Base-by-base conservation (phyloP, 176 grass and related monocot genomes). In the Aechmea fasciata region DNA sequence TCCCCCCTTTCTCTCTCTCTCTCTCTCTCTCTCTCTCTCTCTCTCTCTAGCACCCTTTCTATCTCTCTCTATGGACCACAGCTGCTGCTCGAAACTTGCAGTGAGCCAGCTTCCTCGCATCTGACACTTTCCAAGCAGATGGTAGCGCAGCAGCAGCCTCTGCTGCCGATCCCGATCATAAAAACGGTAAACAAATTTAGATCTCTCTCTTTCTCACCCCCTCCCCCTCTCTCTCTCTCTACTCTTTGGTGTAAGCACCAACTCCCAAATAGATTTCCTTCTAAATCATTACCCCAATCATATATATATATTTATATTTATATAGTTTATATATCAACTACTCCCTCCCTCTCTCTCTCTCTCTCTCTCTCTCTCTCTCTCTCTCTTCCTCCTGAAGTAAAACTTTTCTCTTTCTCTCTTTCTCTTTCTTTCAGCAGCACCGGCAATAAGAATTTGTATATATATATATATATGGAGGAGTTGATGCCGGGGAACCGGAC, bases 241-340 rank as follows among this genome's bases (percentile, higher is more conserved):
- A 23, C 22, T 23, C 22, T 15, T 63, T 10, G 47, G 47, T 22
- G 52, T 20, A 71, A 75, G 79, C 71, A 71, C 66, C 62, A 78
- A 66, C 52, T 82, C 57, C 79, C 65, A 86, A 86, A 70, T 48
- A 78, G 75, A 75, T 78, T 62, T 9, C 74, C 75, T 57, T 59
- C 73, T 25, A 73, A 73, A 78, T 82, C 70, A 85, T 74, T 81
- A 47, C 26, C n/a, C 51, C 52, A 69, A 81, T 74, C 65, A 74
- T 41, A 41, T 41, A 41, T 26, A 41, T 41, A 41, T 41, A 41
- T 41, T 6, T 41, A 41, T 41, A 41, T 41, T 6, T 41, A 41
- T 41, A 41, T 41, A 41, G n/a, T 41, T 6, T 41, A 41, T 41
- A 41, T 41, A 41, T 41, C 33, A 41, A 41, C 33, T 41, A 41